A percentile compares a stretch with the other conserved stretches of the same genome.
phyloP scores from a whole-genome alignment of 805 yeast genomes.

The Candida sithepensis region DNA sequence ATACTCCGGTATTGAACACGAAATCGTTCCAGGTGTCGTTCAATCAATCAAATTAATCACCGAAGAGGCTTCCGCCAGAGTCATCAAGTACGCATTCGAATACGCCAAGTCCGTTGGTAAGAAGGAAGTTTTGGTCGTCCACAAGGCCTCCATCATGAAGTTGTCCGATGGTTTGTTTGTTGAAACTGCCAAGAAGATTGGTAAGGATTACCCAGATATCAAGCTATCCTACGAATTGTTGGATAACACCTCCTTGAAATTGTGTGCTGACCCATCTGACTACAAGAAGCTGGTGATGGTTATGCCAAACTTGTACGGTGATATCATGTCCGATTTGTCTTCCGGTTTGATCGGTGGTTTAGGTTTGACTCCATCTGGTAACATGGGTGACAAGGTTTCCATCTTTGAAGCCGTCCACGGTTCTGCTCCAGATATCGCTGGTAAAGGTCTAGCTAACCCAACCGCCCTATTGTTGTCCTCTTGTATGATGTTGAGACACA shows the following conservation, averaged over 20 bases:
- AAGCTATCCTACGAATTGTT: slow-evolving; percentile 80
- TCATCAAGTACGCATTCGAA: slow-evolving; percentile 94
- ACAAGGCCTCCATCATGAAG: slow-evolving; percentile 98
- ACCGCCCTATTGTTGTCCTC: slow-evolving; percentile 94
- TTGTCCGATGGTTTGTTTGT: slow-evolving; percentile 96
- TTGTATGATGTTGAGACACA: slow-evolving; percentile 98
- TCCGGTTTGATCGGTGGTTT: slow-evolving; percentile 98
- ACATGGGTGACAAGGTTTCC: slow-evolving; percentile 97
- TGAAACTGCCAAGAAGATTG: slow-evolving; percentile 83
- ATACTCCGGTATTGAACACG: slow-evolving; percentile 98
- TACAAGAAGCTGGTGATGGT: slow-evolving; percentile 88
- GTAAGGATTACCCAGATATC: slow-evolving; percentile 89
- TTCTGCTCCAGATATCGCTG: slow-evolving; percentile 99
- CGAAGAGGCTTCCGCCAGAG: slow-evolving; percentile 93
- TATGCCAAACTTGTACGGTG: slow-evolving; percentile 99
- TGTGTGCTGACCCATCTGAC: slow-evolving; percentile 83
- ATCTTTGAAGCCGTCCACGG: slow-evolving; percentile 99
- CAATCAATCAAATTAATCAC: slow-evolving; percentile 98
- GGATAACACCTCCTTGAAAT: slow-evolving; percentile 90
- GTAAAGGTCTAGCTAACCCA: slow-evolving; percentile 98
- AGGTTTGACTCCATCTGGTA: slow-evolving; percentile 98
- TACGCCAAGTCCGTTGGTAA: slow-evolving; percentile 86
- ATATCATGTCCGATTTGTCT: slow-evolving; percentile 95
- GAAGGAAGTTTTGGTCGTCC: slow-evolving; percentile 89
- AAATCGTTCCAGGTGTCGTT: slow-evolving; percentile 96